Conservation (phyloP, 441 rosid species). For the Croton laevigatus region DNA sequence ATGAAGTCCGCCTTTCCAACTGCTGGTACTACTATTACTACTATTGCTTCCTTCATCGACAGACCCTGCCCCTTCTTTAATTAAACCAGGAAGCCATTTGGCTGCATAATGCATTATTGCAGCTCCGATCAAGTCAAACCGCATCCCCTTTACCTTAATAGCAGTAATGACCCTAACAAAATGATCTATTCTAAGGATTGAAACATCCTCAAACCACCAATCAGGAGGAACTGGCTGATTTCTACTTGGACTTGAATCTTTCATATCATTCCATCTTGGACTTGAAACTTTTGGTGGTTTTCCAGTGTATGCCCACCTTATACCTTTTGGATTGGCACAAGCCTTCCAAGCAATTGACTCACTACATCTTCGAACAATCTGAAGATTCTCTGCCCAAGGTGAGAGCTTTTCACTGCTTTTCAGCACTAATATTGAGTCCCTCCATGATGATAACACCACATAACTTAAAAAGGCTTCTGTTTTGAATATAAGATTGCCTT, state of each 20-base stretch:
- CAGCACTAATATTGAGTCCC: conserved; percentile 80
- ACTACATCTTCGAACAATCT: conserved; percentile 86
- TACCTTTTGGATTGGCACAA: conserved; percentile 94
- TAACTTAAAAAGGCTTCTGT: conserved; percentile 96
- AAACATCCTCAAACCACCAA: conserved; percentile 98
- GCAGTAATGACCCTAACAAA: conserved; percentile 89
- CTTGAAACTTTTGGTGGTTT: conserved; percentile 66
- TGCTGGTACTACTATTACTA: conserved; percentile 39
- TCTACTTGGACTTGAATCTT: conserved; percentile 77
- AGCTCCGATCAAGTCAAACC: conserved; percentile 79
- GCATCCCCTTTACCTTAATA: conserved; percentile 92
- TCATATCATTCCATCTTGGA: conserved; percentile 75
- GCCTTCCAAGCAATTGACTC: conserved; percentile 99
- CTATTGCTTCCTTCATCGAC: conserved; percentile 64
- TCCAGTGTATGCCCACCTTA: conserved; percentile 86
- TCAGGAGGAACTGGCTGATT: conserved; percentile 80
- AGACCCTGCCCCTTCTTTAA: conserved; percentile 47
- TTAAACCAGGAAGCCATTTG: conserved; percentile 83
- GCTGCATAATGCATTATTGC: conserved; percentile 75
- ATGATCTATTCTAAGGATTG: conserved; percentile 88
- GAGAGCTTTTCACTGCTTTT: conserved; percentile 90
- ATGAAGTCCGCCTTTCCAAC: conserved; percentile 89
- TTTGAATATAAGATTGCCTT: conserved; percentile 93
- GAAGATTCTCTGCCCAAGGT: conserved; percentile 96
- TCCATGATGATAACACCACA: conserved; percentile 94